phyloP scores from a whole-genome alignment of 768 basidiomycete genomes.

The Boletus tomentosulus region DNA sequence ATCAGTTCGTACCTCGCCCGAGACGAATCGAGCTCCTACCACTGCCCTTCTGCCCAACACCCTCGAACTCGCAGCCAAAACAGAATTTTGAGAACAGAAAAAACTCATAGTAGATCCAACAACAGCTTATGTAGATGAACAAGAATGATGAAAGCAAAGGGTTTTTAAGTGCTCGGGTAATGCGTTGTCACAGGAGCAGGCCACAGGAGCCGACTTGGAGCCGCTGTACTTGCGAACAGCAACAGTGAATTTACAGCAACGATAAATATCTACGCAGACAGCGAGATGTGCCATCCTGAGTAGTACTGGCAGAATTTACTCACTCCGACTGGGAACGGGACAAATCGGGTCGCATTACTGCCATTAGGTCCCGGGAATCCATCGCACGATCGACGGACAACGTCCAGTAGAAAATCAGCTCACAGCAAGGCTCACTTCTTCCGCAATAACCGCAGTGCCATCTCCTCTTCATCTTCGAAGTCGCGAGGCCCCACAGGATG shows the following conservation, averaged over 20 bases:
- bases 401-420: neutral
- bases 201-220: constrained; percentile 9
- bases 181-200: neutral
- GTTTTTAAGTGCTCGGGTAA: constrained; percentile 4
- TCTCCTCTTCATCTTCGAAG: constrained; percentile 54
- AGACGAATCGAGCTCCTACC: constrained; percentile 16
- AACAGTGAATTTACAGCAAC: constrained; percentile 14
- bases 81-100: constrained; percentile 6
- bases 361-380: no score
- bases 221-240: constrained; percentile 1
- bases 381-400: neutral
- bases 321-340: no score
- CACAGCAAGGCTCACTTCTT: constrained; percentile 17
- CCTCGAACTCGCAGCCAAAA: constrained; percentile 1
- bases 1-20: constrained; percentile 18
- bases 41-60: constrained; percentile 4
- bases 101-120: constrained; percentile 15
- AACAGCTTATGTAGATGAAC: no score
- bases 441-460: constrained; percentile 60
- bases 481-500: constrained; percentile 20
- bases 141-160: neutral
- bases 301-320: no score
- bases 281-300: neutral
- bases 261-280: neutral
- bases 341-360: no score